Evolutionary conservation across 305 asterid species (phyloP).

Genomic region (Fraxinus velutina): DNA sequence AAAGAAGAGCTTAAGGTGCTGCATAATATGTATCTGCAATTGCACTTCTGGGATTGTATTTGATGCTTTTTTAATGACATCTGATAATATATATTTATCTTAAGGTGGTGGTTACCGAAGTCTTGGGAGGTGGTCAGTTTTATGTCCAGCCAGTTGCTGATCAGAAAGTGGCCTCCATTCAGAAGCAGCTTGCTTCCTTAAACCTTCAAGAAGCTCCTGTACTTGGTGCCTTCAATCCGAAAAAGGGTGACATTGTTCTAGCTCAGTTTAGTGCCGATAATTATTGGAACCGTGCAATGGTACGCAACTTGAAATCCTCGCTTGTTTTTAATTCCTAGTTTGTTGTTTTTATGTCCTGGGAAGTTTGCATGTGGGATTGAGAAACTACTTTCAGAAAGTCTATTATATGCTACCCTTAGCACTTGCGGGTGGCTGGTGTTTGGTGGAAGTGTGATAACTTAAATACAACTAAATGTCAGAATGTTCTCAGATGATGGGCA

Average conservation of each 20-base stretch:
- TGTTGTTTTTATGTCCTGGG: background rate
- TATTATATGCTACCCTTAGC: background rate
- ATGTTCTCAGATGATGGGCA: background rate
- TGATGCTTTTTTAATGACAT: background rate
- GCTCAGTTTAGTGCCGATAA: slow-evolving; percentile 88
- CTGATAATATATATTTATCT: slow-evolving; percentile 10
- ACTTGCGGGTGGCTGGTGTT: background rate
- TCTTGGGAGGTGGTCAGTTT: slow-evolving; percentile 88
- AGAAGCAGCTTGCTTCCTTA: slow-evolving; percentile 78
- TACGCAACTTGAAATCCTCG: slow-evolving; percentile 16
- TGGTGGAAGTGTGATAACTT: background rate
- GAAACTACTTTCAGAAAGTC: background rate
- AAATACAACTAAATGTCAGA: background rate
- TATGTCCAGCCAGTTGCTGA: slow-evolving; percentile 79
- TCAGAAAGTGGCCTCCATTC: slow-evolving; percentile 76
- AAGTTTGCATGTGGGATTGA: background rate
- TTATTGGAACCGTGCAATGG: slow-evolving; percentile 99
- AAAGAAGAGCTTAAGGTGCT: slow-evolving; percentile 88
- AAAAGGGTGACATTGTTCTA: slow-evolving; percentile 80
- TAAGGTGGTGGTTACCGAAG: slow-evolving; percentile 85
- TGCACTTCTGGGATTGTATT: background rate
- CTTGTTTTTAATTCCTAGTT: background rate
- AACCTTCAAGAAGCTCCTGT: slow-evolving; percentile 80
- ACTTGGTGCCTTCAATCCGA: slow-evolving; percentile 82
- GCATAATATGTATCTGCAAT: background rate